Percentiles rank a stretch among this genome's conserved stretches.
phyloP scores from a whole-genome alignment of 2,329 filamentous ascomycete species.

The Trichophaea hybrida region DNA sequence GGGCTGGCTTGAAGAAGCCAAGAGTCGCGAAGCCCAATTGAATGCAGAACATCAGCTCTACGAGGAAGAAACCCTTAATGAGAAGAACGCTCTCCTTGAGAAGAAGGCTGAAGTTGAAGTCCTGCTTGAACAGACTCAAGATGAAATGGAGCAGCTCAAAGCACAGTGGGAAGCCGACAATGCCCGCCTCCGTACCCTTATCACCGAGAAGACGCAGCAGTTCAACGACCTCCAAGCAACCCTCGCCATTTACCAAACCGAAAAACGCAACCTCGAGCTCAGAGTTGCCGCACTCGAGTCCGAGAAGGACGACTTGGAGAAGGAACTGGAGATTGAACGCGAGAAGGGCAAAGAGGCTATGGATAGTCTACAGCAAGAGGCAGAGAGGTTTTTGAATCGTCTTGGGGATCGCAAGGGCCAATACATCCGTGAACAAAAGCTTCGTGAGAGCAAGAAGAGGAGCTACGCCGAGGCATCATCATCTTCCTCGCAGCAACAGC shows the following conservation, averaged over 20 bases:
- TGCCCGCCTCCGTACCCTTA: conserved; percentile 2
- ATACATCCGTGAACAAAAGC: conserved; percentile 6
- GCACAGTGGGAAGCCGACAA: conserved; percentile 2
- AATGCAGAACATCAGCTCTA: conserved; percentile 15
- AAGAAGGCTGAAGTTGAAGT: conserved; percentile 6
- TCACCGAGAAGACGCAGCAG: conserved; percentile 7
- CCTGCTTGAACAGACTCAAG: conserved; percentile 6
- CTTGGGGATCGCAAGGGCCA: conserved; percentile 17
- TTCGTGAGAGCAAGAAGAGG: conserved; percentile 14
- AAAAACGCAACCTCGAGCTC: conserved; percentile 9
- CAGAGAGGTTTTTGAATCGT: conserved; percentile 9
- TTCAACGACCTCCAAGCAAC: conserved; percentile 8
- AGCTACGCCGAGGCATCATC: not conserved
- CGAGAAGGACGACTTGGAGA: conserved; percentile 4
- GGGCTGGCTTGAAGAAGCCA: conserved; percentile 4
- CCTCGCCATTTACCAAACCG: conserved; percentile 2
- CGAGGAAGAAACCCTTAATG: conserved; percentile 8
- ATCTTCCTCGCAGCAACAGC: not conserved
- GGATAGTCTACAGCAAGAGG: conserved; percentile 8
- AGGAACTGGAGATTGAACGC: conserved; percentile 13
- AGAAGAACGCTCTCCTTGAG: conserved; percentile 4
- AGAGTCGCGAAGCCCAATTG: conserved; percentile 7
- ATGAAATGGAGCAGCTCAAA: not conserved
- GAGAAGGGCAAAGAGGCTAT: conserved; percentile 10
- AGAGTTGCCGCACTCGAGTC: conserved; percentile 7